Evolutionary conservation across 2,329 filamentous ascomycete species (phyloP), one percentile per base, ranked within the genome.

Genomic region (Aspergillus puulaauensis): DNA sequence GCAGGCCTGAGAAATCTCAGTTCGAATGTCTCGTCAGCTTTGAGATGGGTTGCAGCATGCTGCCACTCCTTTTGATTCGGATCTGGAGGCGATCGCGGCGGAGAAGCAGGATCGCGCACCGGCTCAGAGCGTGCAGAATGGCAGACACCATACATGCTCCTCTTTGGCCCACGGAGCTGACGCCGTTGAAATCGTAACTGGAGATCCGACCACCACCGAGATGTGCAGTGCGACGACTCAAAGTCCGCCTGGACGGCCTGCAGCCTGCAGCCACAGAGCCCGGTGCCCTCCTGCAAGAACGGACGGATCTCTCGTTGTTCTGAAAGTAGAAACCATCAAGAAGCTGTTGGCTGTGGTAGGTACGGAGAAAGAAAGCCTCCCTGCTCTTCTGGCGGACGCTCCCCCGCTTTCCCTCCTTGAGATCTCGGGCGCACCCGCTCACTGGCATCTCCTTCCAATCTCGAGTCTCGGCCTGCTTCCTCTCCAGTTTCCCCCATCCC

Each of bases 341-440:
- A 31, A 31, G 27, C 9, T 8, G 27, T 31, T 31, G 27, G 27
- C 27, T 31, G 8, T 31, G 27, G 9, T 19, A n/a, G 33, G 15
- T 24, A 23, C 47, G 47, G 31, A 37, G 17, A 64, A 61, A 37
- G 17, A 64, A 62, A 58, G 64, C 60, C 33, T 40, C 52, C 48
- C 14, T 52, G 19, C 46, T 48, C 15, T 17, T 17, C 15, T n/a
- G 9, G 12, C 40, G 40, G 40, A 5, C 52, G 58, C 56, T 66
- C 62, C 61, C 52, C 64, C 65, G 62, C 64, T 62, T 62, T 65
- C 61, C 57, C 63, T 63, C 63, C 60, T 67, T 53, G 55, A 64
- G 65, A 66, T 67, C 65, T 67, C 65, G 64, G 64, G 64, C 64
- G 56, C 57, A 65, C 61, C 64, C 64, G 63, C 60, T 56, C 52